Percentiles rank a stretch among this genome's conserved stretches.
Evolutionary conservation across 495 filamentous ascomycete species (phyloP).

Genomic region (Penicillium silybi): DNA sequence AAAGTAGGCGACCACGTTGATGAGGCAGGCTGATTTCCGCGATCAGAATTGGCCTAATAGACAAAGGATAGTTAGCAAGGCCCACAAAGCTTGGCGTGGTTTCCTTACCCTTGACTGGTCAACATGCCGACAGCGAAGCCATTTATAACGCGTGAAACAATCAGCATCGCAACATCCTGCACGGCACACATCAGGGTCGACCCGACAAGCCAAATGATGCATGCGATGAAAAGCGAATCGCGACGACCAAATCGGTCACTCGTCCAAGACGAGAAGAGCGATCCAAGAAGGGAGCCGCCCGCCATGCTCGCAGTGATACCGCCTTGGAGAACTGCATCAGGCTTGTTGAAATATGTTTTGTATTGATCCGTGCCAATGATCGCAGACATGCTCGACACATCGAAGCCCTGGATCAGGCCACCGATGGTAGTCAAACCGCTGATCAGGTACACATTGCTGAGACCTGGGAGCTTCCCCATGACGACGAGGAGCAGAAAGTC

Average conservation of each 20-base stretch:
- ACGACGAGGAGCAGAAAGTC: neutral
- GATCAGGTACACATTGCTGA: constrained; percentile 20
- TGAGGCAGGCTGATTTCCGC: constrained; percentile 21
- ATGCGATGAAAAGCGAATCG: constrained; percentile 19
- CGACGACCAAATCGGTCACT: constrained; percentile 19
- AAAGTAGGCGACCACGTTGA: constrained; percentile 16
- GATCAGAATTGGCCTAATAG: constrained; percentile 15
- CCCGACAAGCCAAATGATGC: constrained; percentile 17
- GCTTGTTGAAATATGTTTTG: constrained; percentile 16
- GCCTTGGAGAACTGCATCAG: constrained; percentile 13
- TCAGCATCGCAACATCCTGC: constrained; percentile 17
- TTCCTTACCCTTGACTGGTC: constrained; percentile 17
- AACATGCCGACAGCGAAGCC: constrained; percentile 19
- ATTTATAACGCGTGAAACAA: constrained; percentile 15
- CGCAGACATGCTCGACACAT: constrained; percentile 21
- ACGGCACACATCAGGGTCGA: constrained; percentile 21
- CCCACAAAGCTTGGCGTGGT: neutral
- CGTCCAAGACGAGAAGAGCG: constrained; percentile 16
- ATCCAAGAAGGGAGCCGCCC: constrained; percentile 16
- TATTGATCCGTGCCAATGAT: constrained; percentile 23
- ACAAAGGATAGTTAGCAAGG: neutral
- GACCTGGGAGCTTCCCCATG: constrained; percentile 12
- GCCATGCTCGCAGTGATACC: constrained; percentile 22
- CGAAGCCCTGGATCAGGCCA: constrained; percentile 19
- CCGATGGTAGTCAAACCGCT: constrained; percentile 18